Conservation (phyloP, 2,329 filamentous ascomycete genomes). For the Cercospora canescens region DNA sequence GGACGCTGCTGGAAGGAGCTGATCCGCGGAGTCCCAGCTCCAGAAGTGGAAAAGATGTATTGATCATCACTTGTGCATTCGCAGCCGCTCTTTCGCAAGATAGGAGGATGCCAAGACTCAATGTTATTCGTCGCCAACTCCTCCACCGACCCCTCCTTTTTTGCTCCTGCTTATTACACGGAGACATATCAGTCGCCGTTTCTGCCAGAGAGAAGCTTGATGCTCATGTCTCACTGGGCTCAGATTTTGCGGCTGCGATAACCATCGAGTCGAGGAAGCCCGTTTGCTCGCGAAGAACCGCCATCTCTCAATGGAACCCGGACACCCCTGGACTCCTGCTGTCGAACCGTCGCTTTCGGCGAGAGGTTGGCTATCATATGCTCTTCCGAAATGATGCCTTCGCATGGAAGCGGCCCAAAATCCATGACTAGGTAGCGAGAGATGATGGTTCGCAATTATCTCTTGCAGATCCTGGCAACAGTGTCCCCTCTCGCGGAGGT, state of each 20-base stretch:
- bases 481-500: not conserved
- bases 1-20: too few species aligned
- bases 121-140: not conserved
- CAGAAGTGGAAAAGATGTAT: not conserved
- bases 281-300: not conserved
- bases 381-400: not conserved
- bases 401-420: conserved; percentile 3
- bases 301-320: not conserved
- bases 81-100: not conserved
- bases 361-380: not conserved
- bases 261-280: too few species aligned
- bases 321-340: not conserved
- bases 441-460: not conserved
- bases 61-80: not conserved
- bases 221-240: not conserved
- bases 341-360: not conserved
- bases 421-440: not conserved
- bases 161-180: not conserved
- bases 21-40: too few species aligned
- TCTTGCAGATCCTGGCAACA: conserved; percentile 4
- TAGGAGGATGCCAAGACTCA: not conserved
- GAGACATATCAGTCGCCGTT: not conserved
- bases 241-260: too few species aligned
- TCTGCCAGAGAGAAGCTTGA: not conserved
- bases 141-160: not conserved